Conservation (phyloP, 495 filamentous ascomycete genomes). For the Aspergillus leporis region DNA sequence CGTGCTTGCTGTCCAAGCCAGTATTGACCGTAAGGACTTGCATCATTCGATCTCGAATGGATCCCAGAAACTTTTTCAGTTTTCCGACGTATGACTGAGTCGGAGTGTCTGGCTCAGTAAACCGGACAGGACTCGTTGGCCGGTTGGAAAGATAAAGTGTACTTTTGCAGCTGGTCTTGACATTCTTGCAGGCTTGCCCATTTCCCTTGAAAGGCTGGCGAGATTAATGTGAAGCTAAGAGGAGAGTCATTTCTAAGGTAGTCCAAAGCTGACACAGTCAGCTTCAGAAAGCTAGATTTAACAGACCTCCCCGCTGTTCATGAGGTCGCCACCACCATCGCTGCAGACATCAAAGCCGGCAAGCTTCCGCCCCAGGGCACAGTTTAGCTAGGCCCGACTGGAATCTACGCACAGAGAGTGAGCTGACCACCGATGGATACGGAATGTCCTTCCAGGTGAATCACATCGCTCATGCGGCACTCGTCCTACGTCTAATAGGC, state of each 20-base stretch:
- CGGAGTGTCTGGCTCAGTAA: background rate
- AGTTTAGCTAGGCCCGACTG: too few species aligned
- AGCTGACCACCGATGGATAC: conserved; percentile 36
- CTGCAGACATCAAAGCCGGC: conserved; percentile 30
- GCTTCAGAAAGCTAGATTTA: conserved; percentile 39
- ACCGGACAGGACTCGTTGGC: background rate
- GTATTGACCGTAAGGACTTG: background rate
- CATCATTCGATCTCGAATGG: background rate
- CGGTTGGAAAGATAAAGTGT: background rate
- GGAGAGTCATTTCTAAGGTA: background rate
- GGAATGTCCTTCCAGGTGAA: conserved; percentile 49
- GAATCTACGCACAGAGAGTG: conserved; percentile 16
- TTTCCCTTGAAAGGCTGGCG: background rate
- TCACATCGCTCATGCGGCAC: conserved; percentile 44
- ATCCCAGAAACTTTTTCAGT: background rate
- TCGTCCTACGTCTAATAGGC: conserved; percentile 44
- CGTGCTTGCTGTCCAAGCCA: background rate
- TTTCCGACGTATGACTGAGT: background rate
- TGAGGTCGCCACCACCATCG: conserved; percentile 27
- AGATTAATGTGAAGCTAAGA: background rate
- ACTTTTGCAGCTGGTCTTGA: background rate
- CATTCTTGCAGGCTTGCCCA: background rate
- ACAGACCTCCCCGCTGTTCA: conserved; percentile 37
- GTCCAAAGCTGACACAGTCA: conserved; percentile 19
- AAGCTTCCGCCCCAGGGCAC: conserved; percentile 42